Percentiles rank a stretch among this genome's conserved stretches.
These are phyloP conservation scores for Diaporthe sp. DNA, from an alignment of 2,329 filamentous ascomycete genomes.

Conservation along the genomic window DNA sequence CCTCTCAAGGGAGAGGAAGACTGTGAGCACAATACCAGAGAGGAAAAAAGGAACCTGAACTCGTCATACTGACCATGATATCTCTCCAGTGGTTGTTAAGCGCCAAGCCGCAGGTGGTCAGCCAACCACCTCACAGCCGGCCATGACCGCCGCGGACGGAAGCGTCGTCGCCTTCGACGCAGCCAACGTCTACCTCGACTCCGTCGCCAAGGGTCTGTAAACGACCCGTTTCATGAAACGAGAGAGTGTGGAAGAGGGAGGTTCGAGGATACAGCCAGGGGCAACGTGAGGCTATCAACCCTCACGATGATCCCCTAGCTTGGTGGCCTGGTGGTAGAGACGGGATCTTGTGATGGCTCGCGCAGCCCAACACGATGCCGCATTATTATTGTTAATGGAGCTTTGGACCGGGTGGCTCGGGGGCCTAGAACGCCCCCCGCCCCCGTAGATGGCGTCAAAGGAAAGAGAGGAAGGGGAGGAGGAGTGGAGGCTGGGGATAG, in stretches of 20 bases:
- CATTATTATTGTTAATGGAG: slow-evolving; percentile 23
- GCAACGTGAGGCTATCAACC: not conserved
- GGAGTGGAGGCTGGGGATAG: not conserved
- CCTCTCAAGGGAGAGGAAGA: slow-evolving; percentile 42
- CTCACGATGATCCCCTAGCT: not conserved
- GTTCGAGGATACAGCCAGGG: not conserved
- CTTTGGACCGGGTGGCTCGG: slow-evolving; percentile 4
- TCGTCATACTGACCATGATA: not conserved
- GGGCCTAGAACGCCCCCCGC: slow-evolving; percentile 1
- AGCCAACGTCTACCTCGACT: slow-evolving; percentile 58
- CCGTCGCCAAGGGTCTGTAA: slow-evolving; percentile 55
- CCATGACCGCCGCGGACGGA: slow-evolving; percentile 63
- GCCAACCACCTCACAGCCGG: slow-evolving; percentile 54
- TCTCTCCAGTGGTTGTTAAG: slow-evolving; percentile 43
- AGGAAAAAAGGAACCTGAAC: too few species aligned
- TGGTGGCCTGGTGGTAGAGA: slow-evolving; percentile 1
- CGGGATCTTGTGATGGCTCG: not conserved
- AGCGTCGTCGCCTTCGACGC: slow-evolving; percentile 62
- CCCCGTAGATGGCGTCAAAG: slow-evolving; percentile 24
- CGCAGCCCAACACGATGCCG: not conserved
- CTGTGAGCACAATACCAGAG: not conserved
- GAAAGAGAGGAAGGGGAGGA: not conserved
- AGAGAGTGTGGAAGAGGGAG: not conserved
- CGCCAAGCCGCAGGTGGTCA: slow-evolving; percentile 48
- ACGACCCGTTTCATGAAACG: slow-evolving; percentile 10